phyloP scores from a whole-genome alignment of 768 basidiomycete species.

The Boletus subcaerulescens region DNA sequence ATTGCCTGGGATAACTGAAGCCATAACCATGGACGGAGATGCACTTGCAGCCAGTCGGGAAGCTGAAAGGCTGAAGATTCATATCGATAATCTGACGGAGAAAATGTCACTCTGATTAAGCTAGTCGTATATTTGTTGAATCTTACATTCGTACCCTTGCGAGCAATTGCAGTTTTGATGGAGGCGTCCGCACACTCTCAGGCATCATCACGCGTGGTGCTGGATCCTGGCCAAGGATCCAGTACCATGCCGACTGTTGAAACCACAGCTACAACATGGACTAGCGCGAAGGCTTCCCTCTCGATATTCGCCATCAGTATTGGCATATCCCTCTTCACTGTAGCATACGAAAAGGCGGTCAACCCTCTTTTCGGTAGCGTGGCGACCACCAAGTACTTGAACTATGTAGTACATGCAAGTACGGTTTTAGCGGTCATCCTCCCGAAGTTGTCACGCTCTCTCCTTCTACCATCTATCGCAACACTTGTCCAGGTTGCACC shows the following conservation, averaged over 20 bases:
- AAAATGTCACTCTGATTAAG: constrained; percentile 18
- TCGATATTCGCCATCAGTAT: constrained; percentile 28
- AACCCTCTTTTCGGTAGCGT: constrained; percentile 65
- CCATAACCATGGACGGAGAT: constrained; percentile 70
- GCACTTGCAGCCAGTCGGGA: constrained; percentile 59
- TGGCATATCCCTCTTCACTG: constrained; percentile 54
- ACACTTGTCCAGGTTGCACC: constrained; percentile 48
- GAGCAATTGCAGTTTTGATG: neutral
- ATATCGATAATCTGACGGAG: constrained; percentile 52
- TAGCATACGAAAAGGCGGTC: constrained; percentile 61
- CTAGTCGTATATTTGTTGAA: neutral
- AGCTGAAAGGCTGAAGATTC: constrained; percentile 50
- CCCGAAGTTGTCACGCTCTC: constrained; percentile 26
- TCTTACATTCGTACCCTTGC: neutral
- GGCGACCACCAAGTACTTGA: constrained; percentile 51
- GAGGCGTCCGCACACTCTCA: no score
- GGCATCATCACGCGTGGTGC: no score
- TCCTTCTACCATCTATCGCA: constrained; percentile 34
- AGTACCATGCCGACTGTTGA: constrained; percentile 3
- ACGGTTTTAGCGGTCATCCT: constrained; percentile 34
- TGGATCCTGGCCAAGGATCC: neutral
- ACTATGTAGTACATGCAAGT: constrained; percentile 37
- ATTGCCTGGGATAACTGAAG: constrained; percentile 77
- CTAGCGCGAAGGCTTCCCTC: constrained; percentile 16
- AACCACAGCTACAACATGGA: constrained; percentile 6